Conservation (phyloP, 305 asterid genomes). For the Petunia hybrid region DNA sequence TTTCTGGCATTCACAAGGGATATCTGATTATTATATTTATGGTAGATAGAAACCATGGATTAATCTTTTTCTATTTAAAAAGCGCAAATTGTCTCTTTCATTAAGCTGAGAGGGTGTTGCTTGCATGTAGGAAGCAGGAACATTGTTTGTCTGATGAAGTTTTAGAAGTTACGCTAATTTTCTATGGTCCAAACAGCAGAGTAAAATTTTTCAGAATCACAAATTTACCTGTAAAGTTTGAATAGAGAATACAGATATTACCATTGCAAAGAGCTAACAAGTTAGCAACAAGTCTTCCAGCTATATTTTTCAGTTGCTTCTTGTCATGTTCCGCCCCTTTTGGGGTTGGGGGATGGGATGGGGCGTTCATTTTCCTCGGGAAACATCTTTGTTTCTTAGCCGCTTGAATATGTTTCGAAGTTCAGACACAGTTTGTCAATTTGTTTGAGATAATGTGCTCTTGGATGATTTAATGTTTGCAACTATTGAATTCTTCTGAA, state of each 20-base stretch:
- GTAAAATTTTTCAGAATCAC: not conserved
- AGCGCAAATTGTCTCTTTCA: not conserved
- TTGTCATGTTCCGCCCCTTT: not conserved
- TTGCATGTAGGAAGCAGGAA: constrained; percentile 17
- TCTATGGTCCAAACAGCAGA: not conserved
- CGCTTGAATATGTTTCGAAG: constrained; percentile 19
- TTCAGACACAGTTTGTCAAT: not conserved
- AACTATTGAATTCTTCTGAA: constrained; percentile 15
- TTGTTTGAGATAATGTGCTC: constrained; percentile 6
- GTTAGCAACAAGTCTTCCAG: not conserved
- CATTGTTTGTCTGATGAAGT: not conserved
- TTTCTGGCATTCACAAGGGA: constrained; percentile 11
- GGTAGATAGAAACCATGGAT: not conserved
- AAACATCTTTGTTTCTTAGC: not conserved
- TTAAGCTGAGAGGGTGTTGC: not conserved
- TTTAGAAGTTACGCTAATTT: not conserved
- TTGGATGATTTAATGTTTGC: not conserved
- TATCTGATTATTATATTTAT: not conserved
- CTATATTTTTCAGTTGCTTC: constrained; percentile 6
- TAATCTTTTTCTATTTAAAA: not conserved
- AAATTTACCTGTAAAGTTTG: constrained; percentile 5
- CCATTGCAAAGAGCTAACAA: not conserved
- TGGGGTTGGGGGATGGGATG: not conserved
- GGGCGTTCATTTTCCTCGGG: not conserved
- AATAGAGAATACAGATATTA: not conserved